These are phyloP conservation scores for Sanghuangporus weigelae DNA, from an alignment of 1,284 basidiomycete species.

Conservation along the genomic window DNA sequence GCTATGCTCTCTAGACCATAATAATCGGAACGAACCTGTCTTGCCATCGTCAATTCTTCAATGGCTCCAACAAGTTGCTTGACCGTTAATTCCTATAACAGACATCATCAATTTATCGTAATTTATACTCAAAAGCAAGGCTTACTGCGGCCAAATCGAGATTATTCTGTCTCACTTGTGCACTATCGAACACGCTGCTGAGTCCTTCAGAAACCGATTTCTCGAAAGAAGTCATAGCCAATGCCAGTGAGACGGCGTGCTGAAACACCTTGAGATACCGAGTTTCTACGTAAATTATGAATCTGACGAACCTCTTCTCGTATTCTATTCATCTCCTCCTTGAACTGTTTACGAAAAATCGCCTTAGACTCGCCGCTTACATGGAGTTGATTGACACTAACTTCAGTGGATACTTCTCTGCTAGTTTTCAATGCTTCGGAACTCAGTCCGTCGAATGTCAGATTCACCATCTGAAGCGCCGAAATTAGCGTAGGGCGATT, in stretches of 20 bases:
- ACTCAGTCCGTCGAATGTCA: not conserved
- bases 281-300: not conserved
- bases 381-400: not conserved
- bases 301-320: not conserved
- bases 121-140: not conserved
- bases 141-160: not conserved
- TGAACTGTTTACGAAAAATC: not conserved
- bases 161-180: not conserved
- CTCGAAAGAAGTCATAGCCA: not conserved
- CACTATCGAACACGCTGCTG: not conserved
- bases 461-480: not conserved
- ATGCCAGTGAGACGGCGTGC: not conserved
- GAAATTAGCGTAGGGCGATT: not conserved
- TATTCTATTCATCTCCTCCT: not conserved
- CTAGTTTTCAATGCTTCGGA: not conserved
- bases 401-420: not conserved
- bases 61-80: not conserved
- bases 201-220: not conserved
- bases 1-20: not conserved
- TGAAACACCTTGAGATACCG: not conserved
- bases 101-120: not conserved
- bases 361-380: not conserved
- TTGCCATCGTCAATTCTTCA: not conserved
- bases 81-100: not conserved
- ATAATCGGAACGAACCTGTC: not conserved